Base-by-base conservation (phyloP, 345 rosid genomes). In the Ailanthus altissimus region DNA sequence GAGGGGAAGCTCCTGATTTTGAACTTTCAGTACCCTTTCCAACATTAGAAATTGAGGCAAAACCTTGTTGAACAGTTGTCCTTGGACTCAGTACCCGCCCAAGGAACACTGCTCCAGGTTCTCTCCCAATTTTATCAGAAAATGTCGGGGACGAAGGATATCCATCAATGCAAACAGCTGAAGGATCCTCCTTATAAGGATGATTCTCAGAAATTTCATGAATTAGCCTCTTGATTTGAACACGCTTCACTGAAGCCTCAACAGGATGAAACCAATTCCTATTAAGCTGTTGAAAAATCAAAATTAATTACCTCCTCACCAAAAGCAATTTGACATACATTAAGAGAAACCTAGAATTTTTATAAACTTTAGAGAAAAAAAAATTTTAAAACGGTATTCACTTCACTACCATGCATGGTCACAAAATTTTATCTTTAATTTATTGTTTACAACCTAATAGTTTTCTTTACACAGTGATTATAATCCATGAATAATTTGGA, bases 221-320 rank as follows among this genome's bases (percentile, higher is more conserved):
- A 70, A 96, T 87, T 78, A 96, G 83, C 76, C 78, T 84, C 79
- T 85, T 86, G 72, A 95, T 92, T 73, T 78, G 83, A 40, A 77
- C 74, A 68, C 98, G 99, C 84, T 96, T 96, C 72, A 76, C 82
- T 74, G 95, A 92, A 61, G 93, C 99, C 79, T 96, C 99, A 4
- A 75, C 81, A 50, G 98, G 89, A 45, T 84, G 91, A 87, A 96
- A 96, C 98, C 99, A 96, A 63, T 92, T 83, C 77, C 46, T 78
- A 59, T 75, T 87, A 77, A 96, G 97, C 99, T 96, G 97, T 58
- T 63, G 75, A 70, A 77, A 62, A 40, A 46, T 49, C 26, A 58
- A 64, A 47, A 56, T 20, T 28, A 1, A 60, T 32, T 45, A 26
- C 57, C 18, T 2, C 59, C 43, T 50, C 32, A 40, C 15, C 53